Evolutionary conservation across 495 filamentous ascomycete genomes (phyloP), one percentile per base, ranked within the genome.

Genomic region (Chaetomium cochliodes): DNA sequence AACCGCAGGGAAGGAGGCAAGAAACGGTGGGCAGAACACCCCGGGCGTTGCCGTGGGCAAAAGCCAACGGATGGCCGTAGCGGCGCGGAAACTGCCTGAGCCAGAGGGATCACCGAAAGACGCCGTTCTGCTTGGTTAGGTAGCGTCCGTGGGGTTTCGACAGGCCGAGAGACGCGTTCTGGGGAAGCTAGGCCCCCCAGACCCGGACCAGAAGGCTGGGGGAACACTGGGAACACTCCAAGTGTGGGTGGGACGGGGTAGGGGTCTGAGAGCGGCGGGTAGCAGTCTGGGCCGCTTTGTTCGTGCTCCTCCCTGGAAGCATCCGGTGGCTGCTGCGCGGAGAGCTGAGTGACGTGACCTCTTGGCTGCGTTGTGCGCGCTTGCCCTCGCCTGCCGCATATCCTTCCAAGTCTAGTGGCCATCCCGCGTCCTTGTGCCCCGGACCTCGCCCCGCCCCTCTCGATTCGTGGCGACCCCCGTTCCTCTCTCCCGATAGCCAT

Each of bases 401-500:
- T 44, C 30, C 23, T 61, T 12, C 50, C 50, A 28, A 46, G 61
- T 61, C 63, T 54, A 65, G 39, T 50, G 63, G 46, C n/a, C 28
- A 60, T 41, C 54, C 57, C 53, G 59, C 58, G 61, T 55, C 26
- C 39, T 58, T 30, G 20, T 23, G 52, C 53, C 20, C 9, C 51
- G 37, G 44, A 49, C 53, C 33, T 49, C 58, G 58, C 52, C 53
- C 50, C 42, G 33, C 41, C 26, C 66, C 28, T 60, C 47, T 60
- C 67, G 58, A 69, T 69, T 68, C 64, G 60, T 67, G 69, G 63
- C 59, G 55, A 25, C 47, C 61, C 33, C 42, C 56, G 9, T 26
- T 55, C 37, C 23, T 30, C 46, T 30, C 46, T 58, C 26, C 59
- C 62, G 71, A 70, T 70, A 67, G 69, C 65, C 67, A 67, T 67